Percentiles rank a stretch among this genome's conserved stretches.
Evolutionary conservation across 2,329 filamentous ascomycete genomes (phyloP).

Genomic region (Arthroderma uncinatum): DNA sequence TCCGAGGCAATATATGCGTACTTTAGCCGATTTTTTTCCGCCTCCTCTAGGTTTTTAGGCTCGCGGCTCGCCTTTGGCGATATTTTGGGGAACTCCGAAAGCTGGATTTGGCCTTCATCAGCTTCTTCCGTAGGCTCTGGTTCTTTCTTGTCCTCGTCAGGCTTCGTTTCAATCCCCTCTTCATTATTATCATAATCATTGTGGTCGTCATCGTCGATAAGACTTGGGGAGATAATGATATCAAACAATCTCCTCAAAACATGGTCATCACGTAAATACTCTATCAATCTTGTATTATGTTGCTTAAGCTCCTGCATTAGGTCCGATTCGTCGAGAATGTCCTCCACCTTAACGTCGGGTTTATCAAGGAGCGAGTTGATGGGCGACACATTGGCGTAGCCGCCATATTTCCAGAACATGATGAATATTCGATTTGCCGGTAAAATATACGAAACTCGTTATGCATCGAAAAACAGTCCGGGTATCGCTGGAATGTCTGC

Average conservation of each 20-base stretch:
- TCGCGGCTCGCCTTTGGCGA: conserved; percentile 19
- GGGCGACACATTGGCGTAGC: conserved; percentile 92
- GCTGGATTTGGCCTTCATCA: conserved; percentile 23
- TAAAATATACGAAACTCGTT: conserved; percentile 3
- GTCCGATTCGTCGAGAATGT: conserved; percentile 90
- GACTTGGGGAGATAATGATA: conserved; percentile 72
- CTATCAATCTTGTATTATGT: conserved; percentile 94
- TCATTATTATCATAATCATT: conserved; percentile 28
- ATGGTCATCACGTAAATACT: conserved; percentile 81
- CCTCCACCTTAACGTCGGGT: conserved; percentile 84
- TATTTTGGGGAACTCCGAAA: conserved; percentile 39
- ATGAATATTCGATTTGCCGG: conserved; percentile 33
- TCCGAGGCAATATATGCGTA: conserved; percentile 92
- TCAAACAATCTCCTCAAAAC: conserved; percentile 76
- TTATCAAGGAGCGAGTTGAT: conserved; percentile 97
- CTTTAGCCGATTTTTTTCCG: conserved; percentile 81
- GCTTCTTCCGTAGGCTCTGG: conserved; percentile 32
- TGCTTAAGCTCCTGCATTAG: conserved; percentile 96
- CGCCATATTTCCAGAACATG: conserved; percentile 99
- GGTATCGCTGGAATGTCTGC: background rate
- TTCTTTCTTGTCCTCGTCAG: conserved; percentile 21
- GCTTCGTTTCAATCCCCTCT: conserved; percentile 23
- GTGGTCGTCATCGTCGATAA: conserved; percentile 42
- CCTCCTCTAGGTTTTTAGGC: conserved; percentile 51
- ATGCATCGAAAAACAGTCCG: background rate